Conservation (phyloP, 2,329 filamentous ascomycete species). For the Pyricularia grisea region DNA sequence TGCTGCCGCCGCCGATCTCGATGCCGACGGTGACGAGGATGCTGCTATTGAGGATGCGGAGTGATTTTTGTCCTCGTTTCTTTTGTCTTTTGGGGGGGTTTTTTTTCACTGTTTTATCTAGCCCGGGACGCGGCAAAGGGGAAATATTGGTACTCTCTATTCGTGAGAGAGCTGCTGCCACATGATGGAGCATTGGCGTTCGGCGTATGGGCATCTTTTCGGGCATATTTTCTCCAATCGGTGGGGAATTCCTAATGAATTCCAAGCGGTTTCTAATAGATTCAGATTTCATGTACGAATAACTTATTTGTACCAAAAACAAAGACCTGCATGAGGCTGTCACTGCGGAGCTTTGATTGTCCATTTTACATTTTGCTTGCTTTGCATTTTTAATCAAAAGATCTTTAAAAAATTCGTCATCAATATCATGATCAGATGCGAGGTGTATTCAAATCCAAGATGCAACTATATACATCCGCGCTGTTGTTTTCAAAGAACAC, state of each 20-base stretch:
- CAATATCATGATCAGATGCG: neutral
- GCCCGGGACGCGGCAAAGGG: neutral
- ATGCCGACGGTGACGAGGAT: constrained; percentile 14
- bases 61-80: neutral
- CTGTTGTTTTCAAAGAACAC: neutral
- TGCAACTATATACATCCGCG: neutral
- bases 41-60: constrained; percentile 10
- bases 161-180: neutral
- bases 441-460: neutral
- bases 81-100: neutral
- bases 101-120: neutral
- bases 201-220: neutral
- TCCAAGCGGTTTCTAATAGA: neutral
- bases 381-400: neutral
- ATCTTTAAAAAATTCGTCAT: neutral
- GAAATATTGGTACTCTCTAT: neutral
- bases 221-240: neutral
- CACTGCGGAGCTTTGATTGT: neutral
- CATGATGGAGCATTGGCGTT: neutral
- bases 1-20: constrained; percentile 13
- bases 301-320: neutral
- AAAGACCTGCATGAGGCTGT: neutral
- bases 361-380: neutral
- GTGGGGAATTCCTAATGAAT: neutral
- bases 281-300: neutral